Conservation (phyloP, 2,329 filamentous ascomycete genomes). For the Stemphylium vesicarium region DNA sequence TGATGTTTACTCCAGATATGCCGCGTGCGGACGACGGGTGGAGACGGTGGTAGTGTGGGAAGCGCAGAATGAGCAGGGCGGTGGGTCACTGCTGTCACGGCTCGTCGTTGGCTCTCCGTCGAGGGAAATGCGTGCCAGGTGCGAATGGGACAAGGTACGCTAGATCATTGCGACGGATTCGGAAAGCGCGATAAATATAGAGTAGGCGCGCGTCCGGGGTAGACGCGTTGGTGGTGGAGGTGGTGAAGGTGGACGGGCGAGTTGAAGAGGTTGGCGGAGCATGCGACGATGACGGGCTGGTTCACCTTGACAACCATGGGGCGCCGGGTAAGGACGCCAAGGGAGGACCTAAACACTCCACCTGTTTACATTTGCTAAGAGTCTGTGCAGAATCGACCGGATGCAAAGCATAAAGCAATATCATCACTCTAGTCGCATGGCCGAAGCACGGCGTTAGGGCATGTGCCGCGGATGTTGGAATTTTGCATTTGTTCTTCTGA, state of each 20-base stretch:
- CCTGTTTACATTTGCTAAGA: constrained; percentile 28
- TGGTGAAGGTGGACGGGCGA: constrained; percentile 13
- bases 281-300: constrained; percentile 18
- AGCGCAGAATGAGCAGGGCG: constrained; percentile 6
- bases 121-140: constrained; percentile 22
- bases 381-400: constrained; percentile 2
- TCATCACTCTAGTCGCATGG: background rate
- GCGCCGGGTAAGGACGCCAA: constrained; percentile 25
- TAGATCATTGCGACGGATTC: constrained; percentile 33
- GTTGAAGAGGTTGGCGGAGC: constrained; percentile 43
- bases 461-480: background rate
- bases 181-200: constrained; percentile 21
- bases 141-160: constrained; percentile 14
- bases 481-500: background rate
- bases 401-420: background rate
- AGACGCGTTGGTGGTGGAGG: constrained; percentile 29
- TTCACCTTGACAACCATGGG: constrained; percentile 27
- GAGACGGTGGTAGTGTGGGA: constrained; percentile 9
- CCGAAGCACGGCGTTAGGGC: background rate
- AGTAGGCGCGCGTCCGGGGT: constrained; percentile 26
- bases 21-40: constrained; percentile 4
- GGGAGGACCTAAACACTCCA: constrained; percentile 32
- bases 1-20: background rate
- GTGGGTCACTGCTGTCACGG: constrained; percentile 30
- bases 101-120: constrained; percentile 17